phyloP scores from a whole-genome alignment of 495 filamentous ascomycete species.

The Hypoxylon lenormandii region DNA sequence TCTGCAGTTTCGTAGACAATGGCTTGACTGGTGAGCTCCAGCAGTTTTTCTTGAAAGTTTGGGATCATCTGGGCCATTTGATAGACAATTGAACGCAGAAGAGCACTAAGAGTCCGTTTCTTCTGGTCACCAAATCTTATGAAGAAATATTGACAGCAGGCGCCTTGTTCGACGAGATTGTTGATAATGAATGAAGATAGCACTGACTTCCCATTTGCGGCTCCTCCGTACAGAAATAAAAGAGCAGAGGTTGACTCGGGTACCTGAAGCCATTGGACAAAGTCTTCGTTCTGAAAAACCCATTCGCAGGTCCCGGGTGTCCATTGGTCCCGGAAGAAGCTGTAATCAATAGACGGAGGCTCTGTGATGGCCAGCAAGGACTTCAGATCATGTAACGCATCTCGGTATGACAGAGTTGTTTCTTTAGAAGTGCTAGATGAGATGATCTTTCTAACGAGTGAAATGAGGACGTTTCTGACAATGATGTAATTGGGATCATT shows the following conservation, averaged over 20 bases:
- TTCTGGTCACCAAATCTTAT: conserved; percentile 44
- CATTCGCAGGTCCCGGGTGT: conserved; percentile 55
- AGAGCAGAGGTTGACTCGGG: conserved; percentile 20
- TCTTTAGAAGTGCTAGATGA: conserved; percentile 16
- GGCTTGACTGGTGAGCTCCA: conserved; percentile 25
- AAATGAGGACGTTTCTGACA: conserved; percentile 54
- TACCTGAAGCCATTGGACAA: conserved; percentile 41
- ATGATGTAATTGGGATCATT: conserved; percentile 58
- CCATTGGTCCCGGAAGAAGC: conserved; percentile 54
- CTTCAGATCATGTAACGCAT: not conserved
- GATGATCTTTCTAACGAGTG: conserved; percentile 25
- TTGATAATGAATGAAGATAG: conserved; percentile 52
- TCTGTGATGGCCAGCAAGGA: conserved; percentile 45
- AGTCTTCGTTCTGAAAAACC: conserved; percentile 45
- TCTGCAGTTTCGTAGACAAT: conserved; percentile 43
- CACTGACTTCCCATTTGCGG: conserved; percentile 56
- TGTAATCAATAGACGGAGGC: conserved; percentile 52
- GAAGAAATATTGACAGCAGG: conserved; percentile 54
- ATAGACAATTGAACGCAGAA: conserved; percentile 50
- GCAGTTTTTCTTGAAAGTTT: conserved; percentile 43
- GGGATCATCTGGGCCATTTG: conserved; percentile 48
- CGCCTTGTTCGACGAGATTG: conserved; percentile 36
- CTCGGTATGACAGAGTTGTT: conserved; percentile 3
- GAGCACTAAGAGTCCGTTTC: conserved; percentile 33
- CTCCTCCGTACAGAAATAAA: conserved; percentile 49